Percentiles rank a stretch among this genome's conserved stretches.
These are phyloP conservation scores for Wickerhamomyces tratensis DNA, from an alignment of 805 yeast genomes.

Conservation along the genomic window DNA sequence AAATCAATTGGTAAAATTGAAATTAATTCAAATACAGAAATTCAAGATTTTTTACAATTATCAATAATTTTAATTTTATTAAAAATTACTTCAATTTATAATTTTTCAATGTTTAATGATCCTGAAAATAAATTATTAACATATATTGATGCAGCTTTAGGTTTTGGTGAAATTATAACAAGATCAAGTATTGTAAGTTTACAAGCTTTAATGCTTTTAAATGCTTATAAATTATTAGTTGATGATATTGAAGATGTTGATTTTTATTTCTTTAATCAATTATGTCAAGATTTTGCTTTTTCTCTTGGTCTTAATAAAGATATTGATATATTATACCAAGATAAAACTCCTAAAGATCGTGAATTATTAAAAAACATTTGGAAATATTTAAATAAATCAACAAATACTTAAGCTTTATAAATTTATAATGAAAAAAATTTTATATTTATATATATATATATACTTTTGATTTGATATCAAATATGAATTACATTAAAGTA, in stretches of 20 bases:
- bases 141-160: conserved; percentile 10
- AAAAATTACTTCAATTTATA: conserved; percentile 11
- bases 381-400: conserved; percentile 1
- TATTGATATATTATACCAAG: conserved; percentile 12
- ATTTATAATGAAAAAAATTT: too few species aligned
- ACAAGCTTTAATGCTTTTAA: conserved; percentile 9
- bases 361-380: conserved; percentile 10
- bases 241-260: conserved; percentile 10
- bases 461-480: too few species aligned
- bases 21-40: conserved; percentile 5
- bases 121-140: conserved; percentile 3
- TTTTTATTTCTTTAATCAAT: conserved; percentile 8
- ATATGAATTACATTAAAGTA: too few species aligned
- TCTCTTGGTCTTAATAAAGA: conserved; percentile 13
- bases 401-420: too few species aligned
- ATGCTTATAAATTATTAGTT: conserved; percentile 10
- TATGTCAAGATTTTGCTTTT: conserved; percentile 12
- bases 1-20: conserved; percentile 2
- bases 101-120: conserved; percentile 4
- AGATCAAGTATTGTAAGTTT: conserved; percentile 11
- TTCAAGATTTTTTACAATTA: conserved; percentile 9
- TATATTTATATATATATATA: too few species aligned
- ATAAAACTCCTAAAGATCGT: conserved; percentile 8
- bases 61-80: conserved; percentile 7
- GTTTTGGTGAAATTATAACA: conserved; percentile 11